Conservation (phyloP, 495 filamentous ascomycete species). For the Lophiotrema nucula region DNA sequence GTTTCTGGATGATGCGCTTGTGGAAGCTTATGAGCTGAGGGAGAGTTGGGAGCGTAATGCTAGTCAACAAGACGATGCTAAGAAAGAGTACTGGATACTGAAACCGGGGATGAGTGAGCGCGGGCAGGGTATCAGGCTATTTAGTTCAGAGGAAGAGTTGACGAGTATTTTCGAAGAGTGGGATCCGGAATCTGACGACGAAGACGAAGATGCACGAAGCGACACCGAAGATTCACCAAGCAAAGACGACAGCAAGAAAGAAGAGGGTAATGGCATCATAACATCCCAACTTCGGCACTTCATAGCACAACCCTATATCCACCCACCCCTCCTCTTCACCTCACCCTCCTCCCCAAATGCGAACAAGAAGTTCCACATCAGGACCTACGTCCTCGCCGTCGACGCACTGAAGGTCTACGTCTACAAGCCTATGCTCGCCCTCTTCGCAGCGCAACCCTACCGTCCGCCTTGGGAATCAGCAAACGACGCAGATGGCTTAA, state of each 20-base stretch:
- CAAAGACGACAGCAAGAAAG: slow-evolving; percentile 23
- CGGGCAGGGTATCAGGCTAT: slow-evolving; percentile 87
- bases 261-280: slow-evolving; percentile 59
- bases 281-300: slow-evolving; percentile 94
- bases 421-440: slow-evolving; percentile 84
- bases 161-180: slow-evolving; percentile 84
- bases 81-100: slow-evolving; percentile 93
- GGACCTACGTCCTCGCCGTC: slow-evolving; percentile 80
- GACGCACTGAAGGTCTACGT: slow-evolving; percentile 80
- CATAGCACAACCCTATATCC: slow-evolving; percentile 92
- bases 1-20: slow-evolving; percentile 88
- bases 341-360: slow-evolving; percentile 39
- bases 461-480: slow-evolving; percentile 38
- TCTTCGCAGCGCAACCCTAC: slow-evolving; percentile 79
- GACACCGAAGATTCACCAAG: slow-evolving; percentile 17
- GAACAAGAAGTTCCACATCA: slow-evolving; percentile 89
- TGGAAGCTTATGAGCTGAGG: slow-evolving; percentile 82
- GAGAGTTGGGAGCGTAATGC: slow-evolving; percentile 71
- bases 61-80: slow-evolving; percentile 38
- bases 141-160: slow-evolving; percentile 76
- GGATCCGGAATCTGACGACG: slow-evolving; percentile 54
- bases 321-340: slow-evolving; percentile 77
- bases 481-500: slow-evolving; percentile 48
- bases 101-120: slow-evolving; percentile 97
- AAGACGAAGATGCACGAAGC: slow-evolving; percentile 48